Base-by-base conservation (phyloP, 179 eudicot species). In the Drosera spatulata region DNA sequence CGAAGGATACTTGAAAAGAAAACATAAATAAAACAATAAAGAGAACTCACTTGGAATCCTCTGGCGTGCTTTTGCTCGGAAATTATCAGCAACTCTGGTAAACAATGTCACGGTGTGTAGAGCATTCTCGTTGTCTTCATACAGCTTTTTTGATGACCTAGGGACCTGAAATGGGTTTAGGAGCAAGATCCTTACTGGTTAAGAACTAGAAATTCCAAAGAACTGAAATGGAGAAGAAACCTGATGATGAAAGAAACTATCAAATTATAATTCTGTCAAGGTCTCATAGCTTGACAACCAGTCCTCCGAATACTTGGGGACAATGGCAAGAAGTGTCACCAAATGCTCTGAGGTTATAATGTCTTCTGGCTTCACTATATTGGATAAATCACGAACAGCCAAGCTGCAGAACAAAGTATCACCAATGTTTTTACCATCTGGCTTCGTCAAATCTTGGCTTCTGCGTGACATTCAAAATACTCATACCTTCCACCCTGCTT, bases 71-170 rank as follows among this genome's bases (percentile, higher is more conserved):
- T 86, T 90, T 41, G 67, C 57, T 70, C 88, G 77, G 74, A 90
- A 94, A 73, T 85, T 86, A 77, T 91, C 99, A 51, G 97, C 99
- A 72, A 81, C 96, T 66, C 96, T 91, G 50, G 15, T 68, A 64
- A 90, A 94, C 75, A 94, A 55, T 60, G 95, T 86, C 6, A 94
- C 96, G 42, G 91, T 78, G 75, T 90, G 84, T 52, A 94, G 91
- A 63, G 97, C 97, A 78, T 90, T 90, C 66, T 94, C 99, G 71
- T 90, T 94, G 80, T 90, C 99, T 82, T 90, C 99, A 6, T 80
- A 71, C 56, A 94, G 77, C 75, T 81, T 85, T 81, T 87, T 90
- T 61, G 96, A 87, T 68, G 99, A 90, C 82, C 97, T 85, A 57
- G 99, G 99, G 13, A 94, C 97, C 99, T 94, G 80, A 67, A 76